Evolutionary conservation across 257 asterid genomes (phyloP), one percentile per base, ranked within the genome.

Genomic region (Linderniella brevidens): DNA sequence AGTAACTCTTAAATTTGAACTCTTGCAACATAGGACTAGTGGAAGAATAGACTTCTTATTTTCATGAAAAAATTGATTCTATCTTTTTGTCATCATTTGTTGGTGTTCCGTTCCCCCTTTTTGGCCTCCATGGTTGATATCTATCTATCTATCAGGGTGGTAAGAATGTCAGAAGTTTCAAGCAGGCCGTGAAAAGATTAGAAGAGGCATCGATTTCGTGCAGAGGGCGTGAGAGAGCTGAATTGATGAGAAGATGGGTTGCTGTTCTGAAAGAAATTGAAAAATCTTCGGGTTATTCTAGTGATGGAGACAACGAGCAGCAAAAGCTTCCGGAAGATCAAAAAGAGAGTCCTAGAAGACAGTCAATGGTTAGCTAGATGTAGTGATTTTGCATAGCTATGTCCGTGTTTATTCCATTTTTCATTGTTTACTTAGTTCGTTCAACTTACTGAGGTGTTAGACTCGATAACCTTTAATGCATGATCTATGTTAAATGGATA

Each of bases 181-280:
- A 90, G 78, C 96, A 80, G 81, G 72, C 93, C 4, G 84, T 85
- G 58, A 85, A 77, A 70, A 76, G 93, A 69, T 67, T 90, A 68
- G 98, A 90, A 62, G 96, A 90, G 67, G 93, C 93, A 57, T 85
- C 96, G 60, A 73, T 90, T 63, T 77, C 93, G 43, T 84, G 98
- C 70, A 76, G 86, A 68, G 98, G 93, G 55, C 67, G 77, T 56
- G 96, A 79, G 68, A 69, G 94, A 69, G 74, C 56, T 47, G 81
- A 75, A 65, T 61, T 85, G 81, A 73, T 90, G 86, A 71, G 73
- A 59, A 66, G 87, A 72, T 90, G 98, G 98, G 64, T 88, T 53
- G 74, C 80, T 57, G 80, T 66, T 64, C 71, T 88, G 17, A 75
- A 63, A 68, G 92, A 71, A 62, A 54, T 68, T 55, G 92, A 74